phyloP scores from a whole-genome alignment of 371 early-diverging fungal genomes.

The Paraphysoderma sedebokerense region DNA sequence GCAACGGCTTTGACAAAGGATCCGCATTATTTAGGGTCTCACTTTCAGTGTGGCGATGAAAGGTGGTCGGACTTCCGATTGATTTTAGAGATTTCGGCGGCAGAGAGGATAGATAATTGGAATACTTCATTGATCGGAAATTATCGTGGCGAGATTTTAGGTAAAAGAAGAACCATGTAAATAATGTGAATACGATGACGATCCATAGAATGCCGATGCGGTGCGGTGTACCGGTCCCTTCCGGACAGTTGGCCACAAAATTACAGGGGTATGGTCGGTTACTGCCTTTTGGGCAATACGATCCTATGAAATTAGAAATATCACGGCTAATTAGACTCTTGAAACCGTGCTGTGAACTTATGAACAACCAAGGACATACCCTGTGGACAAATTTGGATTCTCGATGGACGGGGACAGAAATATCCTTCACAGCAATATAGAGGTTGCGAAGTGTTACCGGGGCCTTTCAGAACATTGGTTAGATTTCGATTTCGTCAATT shows the following conservation, averaged over 20 bases:
- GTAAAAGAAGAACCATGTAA: neutral
- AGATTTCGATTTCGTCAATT: too few relatives aligned
- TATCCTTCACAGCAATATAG: slow-evolving; percentile 27
- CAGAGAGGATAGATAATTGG: slow-evolving; percentile 9
- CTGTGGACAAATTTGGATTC: slow-evolving; percentile 16
- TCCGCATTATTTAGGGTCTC: neutral
- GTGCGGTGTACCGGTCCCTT: slow-evolving; percentile 5
- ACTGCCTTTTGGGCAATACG: slow-evolving; percentile 13
- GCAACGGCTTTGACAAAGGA: neutral
- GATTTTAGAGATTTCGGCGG: too few relatives aligned
- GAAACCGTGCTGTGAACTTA: slow-evolving; percentile 15
- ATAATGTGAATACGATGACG: neutral
- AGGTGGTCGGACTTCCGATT: neutral
- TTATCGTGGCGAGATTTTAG: neutral
- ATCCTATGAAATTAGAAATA: too few relatives aligned
- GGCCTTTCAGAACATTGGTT: too few relatives aligned
- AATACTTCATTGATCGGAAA: slow-evolving; percentile 4
- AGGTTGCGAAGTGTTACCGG: slow-evolving; percentile 24
- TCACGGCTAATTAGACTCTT: too few relatives aligned
- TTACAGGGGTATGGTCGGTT: slow-evolving; percentile 7
- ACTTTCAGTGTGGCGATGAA: neutral
- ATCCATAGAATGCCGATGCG: slow-evolving; percentile 1
- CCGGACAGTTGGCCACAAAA: slow-evolving; percentile 4
- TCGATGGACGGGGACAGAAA: slow-evolving; percentile 17
- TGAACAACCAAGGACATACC: slow-evolving; percentile 3